These are phyloP conservation scores for Alternaria postmessia DNA, from an alignment of 2,329 filamentous ascomycete species.

Conservation along the genomic window DNA sequence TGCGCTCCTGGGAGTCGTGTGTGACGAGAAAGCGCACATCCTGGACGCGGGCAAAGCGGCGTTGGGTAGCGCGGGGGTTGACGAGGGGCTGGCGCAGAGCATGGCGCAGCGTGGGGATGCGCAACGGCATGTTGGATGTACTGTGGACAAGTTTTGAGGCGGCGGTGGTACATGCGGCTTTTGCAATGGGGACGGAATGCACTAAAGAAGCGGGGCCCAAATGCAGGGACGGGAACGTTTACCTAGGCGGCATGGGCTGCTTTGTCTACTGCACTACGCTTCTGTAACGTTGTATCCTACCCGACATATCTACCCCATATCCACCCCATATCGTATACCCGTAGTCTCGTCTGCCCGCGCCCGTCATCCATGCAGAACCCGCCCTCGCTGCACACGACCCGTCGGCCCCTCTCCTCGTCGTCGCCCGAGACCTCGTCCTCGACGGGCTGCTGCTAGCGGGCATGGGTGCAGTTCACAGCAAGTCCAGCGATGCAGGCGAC, in stretches of 20 bases:
- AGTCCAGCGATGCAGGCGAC: slow-evolving; percentile 76
- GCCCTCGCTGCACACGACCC: not conserved
- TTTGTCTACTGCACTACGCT: not conserved
- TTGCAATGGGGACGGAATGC: not conserved
- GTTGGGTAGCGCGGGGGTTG: slow-evolving; percentile 61
- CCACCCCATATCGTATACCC: not conserved
- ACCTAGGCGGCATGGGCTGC: not conserved
- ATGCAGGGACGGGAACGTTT: not conserved
- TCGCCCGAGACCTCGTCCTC: not conserved
- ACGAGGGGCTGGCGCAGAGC: slow-evolving; percentile 42
- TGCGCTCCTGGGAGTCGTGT: slow-evolving; percentile 70
- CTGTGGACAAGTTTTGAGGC: not conserved
- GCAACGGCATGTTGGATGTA: slow-evolving; percentile 27
- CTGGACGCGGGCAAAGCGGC: slow-evolving; percentile 89
- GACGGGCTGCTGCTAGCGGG: slow-evolving; percentile 29
- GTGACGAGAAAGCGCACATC: slow-evolving; percentile 90
- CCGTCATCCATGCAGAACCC: not conserved
- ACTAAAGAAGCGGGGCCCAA: not conserved
- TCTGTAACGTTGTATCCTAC: not conserved
- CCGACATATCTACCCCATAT: not conserved
- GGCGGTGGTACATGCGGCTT: not conserved
- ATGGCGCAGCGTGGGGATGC: slow-evolving; percentile 40
- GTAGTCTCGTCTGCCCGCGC: not conserved
- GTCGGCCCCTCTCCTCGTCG: not conserved
- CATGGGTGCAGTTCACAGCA: slow-evolving; percentile 94